Evolutionary conservation across 352 stramenopile genomes (phyloP), one percentile per base, ranked within the genome.

Genomic region (Phytophthora pisi): DNA sequence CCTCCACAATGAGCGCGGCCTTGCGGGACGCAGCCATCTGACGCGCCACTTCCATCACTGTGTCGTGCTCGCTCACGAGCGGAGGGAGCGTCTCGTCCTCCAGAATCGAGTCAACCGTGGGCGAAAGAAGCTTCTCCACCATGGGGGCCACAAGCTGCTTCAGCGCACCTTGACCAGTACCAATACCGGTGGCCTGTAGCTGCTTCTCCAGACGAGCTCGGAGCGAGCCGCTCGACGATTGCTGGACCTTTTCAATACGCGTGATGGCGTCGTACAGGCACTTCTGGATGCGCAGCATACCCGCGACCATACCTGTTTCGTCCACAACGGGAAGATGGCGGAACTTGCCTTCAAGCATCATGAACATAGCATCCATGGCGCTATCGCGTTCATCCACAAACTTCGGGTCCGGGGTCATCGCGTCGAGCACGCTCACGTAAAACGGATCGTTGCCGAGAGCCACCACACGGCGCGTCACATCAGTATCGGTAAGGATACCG

Each of bases 201-300:
- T 95, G 85, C 61, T 87, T 91, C 74, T 96, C 84, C 16, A 96
- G 58, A 28, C 90, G 89, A 50, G 91, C 79, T 7, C 83, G 85
- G 8, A 95, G 75, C 24, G 77, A 82, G 0, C 85, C 84, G 42
- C 85, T 95, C 6, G 86, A 92, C 7, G 82, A 81, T 34, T 92
- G 79, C 70, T 88, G 84, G 4, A 88, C 88, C 64, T 94, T 98
- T 67, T 99, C 98, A 5, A 99, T 85, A 46, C 98, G 97, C 16
- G 84, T 94, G 69, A 99, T 99, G 2, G 97, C 97, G 72, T 99
- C 97, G 83, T 99, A 98, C 61, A 99, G 71, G 65, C 98, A 99
- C 74, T 99, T 99, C 38, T 98, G 96, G 70, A 99, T 99, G 52
- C 98, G 96, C 36, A 99, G 84, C 79, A 99, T 92, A 40, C 98